Evolutionary conservation across 1,139 yeast genomes (phyloP).

Genomic region (Saccharomyces hybrid): DNA sequence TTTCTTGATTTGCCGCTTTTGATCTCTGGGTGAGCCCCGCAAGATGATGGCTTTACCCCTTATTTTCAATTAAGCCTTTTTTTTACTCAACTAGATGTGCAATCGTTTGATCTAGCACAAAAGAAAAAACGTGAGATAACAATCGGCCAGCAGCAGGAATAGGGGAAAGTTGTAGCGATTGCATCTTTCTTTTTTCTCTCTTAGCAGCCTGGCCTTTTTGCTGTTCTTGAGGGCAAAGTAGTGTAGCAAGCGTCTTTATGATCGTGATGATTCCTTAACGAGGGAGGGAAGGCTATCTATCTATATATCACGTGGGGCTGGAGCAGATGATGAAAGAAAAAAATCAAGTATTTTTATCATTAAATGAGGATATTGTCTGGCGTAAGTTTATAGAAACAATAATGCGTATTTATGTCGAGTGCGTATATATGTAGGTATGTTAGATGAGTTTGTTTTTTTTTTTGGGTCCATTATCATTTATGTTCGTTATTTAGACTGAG

Average conservation of each 20-base stretch:
- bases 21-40: neutral
- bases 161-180: neutral
- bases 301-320: neutral
- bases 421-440: neutral
- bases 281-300: neutral
- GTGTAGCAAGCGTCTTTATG: neutral
- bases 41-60: neutral
- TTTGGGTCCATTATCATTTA: neutral
- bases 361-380: neutral
- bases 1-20: neutral
- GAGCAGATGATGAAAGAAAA: neutral
- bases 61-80: neutral
- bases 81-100: neutral
- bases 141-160: neutral
- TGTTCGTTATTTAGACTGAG: slow-evolving; percentile 7
- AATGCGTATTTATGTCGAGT: neutral
- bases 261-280: neutral
- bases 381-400: neutral
- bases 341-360: neutral
- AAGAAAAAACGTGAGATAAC: neutral
- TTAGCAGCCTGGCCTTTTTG: neutral
- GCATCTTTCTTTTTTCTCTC: neutral
- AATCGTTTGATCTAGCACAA: neutral
- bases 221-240: neutral
- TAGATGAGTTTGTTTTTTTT: neutral